Evolutionary conservation across 2,329 filamentous ascomycete species (phyloP).

Genomic region (Ilyonectria robusta): DNA sequence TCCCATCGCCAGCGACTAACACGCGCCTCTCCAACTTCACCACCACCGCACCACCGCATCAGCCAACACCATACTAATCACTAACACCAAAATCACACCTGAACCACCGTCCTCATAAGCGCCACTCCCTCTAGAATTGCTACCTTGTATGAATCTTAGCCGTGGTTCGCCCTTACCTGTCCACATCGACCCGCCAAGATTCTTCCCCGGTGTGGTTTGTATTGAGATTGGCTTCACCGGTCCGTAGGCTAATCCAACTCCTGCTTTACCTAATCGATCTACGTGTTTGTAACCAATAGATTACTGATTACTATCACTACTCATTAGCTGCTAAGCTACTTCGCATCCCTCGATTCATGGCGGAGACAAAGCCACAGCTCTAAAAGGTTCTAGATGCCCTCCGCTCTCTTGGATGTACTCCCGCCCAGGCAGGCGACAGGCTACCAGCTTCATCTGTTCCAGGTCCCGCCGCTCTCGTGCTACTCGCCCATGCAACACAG

Average conservation of each 20-base stretch:
- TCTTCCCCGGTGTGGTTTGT: conserved; percentile 11
- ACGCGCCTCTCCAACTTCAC: conserved; percentile 14
- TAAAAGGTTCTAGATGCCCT: neutral
- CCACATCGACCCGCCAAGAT: neutral
- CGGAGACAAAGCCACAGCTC: neutral
- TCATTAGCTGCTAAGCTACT: neutral
- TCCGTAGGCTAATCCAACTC: conserved; percentile 16
- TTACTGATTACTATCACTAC: neutral
- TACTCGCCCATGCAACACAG: conserved; percentile 15
- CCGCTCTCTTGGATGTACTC: neutral
- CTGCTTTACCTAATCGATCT: neutral
- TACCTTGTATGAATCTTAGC: neutral
- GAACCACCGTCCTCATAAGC: neutral
- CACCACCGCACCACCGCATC: neutral
- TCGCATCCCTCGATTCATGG: neutral
- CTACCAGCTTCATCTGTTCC: neutral
- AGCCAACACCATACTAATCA: neutral
- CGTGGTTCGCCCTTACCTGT: neutral
- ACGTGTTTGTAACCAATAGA: conserved; percentile 3
- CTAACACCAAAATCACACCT: conserved; percentile 1
- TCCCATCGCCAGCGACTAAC: neutral
- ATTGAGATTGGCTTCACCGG: conserved; percentile 15
- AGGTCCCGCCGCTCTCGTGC: conserved; percentile 9
- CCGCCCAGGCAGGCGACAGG: neutral
- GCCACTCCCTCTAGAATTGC: neutral